Evolutionary conservation across 495 filamentous ascomycete species (phyloP).

Genomic region (Annulohypoxylon stygium): DNA sequence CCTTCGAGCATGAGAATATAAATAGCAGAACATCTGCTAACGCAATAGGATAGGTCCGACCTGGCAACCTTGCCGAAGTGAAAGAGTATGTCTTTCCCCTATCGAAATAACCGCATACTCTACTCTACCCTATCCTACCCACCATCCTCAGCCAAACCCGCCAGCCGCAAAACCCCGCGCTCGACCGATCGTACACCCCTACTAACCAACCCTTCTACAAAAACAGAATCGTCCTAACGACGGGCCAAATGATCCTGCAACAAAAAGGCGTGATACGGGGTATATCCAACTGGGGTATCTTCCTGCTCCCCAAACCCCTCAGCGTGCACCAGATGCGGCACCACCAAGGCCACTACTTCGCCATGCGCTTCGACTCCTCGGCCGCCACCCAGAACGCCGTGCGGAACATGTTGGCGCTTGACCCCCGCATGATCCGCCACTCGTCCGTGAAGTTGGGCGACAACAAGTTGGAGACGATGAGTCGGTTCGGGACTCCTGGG

Average conservation of each 20-base stretch:
- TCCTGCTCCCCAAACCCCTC: conserved; percentile 80
- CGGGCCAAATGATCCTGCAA: conserved; percentile 84
- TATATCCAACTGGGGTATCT: conserved; percentile 93
- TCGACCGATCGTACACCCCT: too few relatives aligned
- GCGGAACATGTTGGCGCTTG: conserved; percentile 79
- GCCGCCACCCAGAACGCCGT: conserved; percentile 77
- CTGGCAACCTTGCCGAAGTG: conserved; percentile 87
- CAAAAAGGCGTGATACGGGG: conserved; percentile 92
- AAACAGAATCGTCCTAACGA: conserved; percentile 84
- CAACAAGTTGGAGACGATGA: conserved; percentile 76
- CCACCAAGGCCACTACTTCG: conserved; percentile 91
- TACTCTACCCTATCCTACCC: conserved; percentile 21
- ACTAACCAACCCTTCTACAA: background rate
- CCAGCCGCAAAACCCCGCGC: background rate
- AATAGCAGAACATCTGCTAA: conserved; percentile 34
- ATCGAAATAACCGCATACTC: background rate
- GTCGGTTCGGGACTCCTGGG: conserved; percentile 69
- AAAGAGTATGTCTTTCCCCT: conserved; percentile 78
- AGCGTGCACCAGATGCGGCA: conserved; percentile 83
- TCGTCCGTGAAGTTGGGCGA: conserved; percentile 87
- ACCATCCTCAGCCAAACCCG: conserved; percentile 36
- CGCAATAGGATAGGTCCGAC: conserved; percentile 76
- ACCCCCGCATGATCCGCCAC: conserved; percentile 91
- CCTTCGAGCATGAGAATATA: too few relatives aligned
- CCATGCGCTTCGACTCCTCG: conserved; percentile 92